Percentiles rank a stretch among this genome's conserved stretches.
Evolutionary conservation across 805 yeast genomes (phyloP).

Genomic region (Pichia phayaonensis): DNA sequence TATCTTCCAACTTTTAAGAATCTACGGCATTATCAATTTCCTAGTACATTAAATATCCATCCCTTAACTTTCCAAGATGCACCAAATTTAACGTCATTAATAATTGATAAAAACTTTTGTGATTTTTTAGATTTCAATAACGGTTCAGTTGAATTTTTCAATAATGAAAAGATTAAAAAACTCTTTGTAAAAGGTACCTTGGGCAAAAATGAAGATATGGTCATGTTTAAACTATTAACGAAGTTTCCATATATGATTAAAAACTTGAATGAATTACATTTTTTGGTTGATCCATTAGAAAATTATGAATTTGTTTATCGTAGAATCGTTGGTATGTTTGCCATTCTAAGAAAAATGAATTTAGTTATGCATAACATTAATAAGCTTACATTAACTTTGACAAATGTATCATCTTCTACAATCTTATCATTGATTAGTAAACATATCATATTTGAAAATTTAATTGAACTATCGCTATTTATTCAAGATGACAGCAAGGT

Average conservation of each 20-base stretch:
- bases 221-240: slow-evolving; percentile 24
- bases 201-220: slow-evolving; percentile 29
- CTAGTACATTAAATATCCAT: slow-evolving; percentile 13
- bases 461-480: slow-evolving; percentile 20
- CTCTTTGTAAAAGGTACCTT: slow-evolving; percentile 23
- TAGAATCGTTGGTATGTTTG: slow-evolving; percentile 28
- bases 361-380: slow-evolving; percentile 20
- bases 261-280: slow-evolving; percentile 20
- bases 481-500: slow-evolving; percentile 27
- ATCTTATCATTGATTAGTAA: slow-evolving; percentile 22
- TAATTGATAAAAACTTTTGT: slow-evolving; percentile 26
- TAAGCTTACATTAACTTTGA: slow-evolving; percentile 23
- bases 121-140: slow-evolving; percentile 16
- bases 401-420: slow-evolving; percentile 27
- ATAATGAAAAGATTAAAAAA: slow-evolving; percentile 14
- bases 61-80: slow-evolving; percentile 22
- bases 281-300: slow-evolving; percentile 18
- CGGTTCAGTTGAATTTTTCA: slow-evolving; percentile 22
- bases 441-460: slow-evolving; percentile 26
- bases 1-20: slow-evolving; percentile 11
- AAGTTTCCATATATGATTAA: slow-evolving; percentile 21
- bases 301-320: slow-evolving; percentile 25
- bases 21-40: slow-evolving; percentile 19
- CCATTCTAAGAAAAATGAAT: slow-evolving; percentile 27
- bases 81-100: slow-evolving; percentile 20